Evolutionary conservation across 805 yeast genomes (phyloP), one percentile per base, ranked within the genome.

Genomic region (Kodamaea laetipori): DNA sequence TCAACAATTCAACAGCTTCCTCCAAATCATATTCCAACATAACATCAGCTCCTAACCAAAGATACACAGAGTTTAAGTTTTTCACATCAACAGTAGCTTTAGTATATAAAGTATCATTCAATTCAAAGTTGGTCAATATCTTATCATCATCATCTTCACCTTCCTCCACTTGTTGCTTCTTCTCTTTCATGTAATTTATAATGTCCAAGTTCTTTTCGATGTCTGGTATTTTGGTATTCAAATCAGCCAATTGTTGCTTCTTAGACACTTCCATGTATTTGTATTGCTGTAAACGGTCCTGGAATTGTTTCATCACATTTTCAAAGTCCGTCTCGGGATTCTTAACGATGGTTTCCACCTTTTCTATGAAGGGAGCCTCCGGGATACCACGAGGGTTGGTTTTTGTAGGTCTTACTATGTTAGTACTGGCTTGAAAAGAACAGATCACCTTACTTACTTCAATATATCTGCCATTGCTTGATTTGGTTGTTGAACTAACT

Each of bases 31-130:
- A 94, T 60, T 94, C 98, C 58, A 94, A 73, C 98, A 94, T 92
- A 6, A 92, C 90, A 54, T 90, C 96, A 0, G 99, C 99, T 8
- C 99, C 99, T n/a, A 94, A 74, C 99, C 99, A 94, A 37, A 94
- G 71, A 50, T 81, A 81, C 1, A 94, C 98, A 2, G 69, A 62
- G 18, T 77, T 64, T 40, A 76, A 60, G 21, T 76, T 77, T 26
- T 81, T 74, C 4, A 80, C 71, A 30, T 79, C 80, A 24, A 94
- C 73, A 27, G 73, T 74, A 0, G 99, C 99, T 45, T 81, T 81
- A 6, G 97, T 86, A 61, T 80, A 92, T 31, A 94, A 74, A 0
- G 99, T 92, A 58, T 94, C 98, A 64, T 94, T 92, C 57, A 94
- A 76, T 64, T 90, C 97, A 60, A 87, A 94, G 60, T 86, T 85